Evolutionary conservation across 371 early-diverging fungal genomes (phyloP).

Genomic region (Batrachochytrium dendrobatidis): DNA sequence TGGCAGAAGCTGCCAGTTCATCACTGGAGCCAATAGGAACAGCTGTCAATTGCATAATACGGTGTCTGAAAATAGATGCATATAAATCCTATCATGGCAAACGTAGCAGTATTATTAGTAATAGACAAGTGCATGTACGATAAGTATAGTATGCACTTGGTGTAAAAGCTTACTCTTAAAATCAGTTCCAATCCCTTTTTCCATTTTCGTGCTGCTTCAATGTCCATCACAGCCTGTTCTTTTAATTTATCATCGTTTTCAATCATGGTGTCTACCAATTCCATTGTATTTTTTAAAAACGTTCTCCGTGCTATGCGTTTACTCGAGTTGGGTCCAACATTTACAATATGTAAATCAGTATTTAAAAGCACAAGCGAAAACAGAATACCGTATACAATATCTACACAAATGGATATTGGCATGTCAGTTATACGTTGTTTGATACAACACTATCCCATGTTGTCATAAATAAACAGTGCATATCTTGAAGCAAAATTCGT

Average conservation of each 20-base stretch:
- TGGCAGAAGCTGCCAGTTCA: too few species aligned
- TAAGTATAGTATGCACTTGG: neutral
- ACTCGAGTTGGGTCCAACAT: conserved; percentile 39
- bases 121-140: neutral
- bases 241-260: conserved; percentile 11
- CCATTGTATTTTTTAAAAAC: conserved; percentile 45
- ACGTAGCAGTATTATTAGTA: neutral
- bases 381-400: conserved; percentile 71
- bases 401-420: conserved; percentile 33
- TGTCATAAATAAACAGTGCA: neutral
- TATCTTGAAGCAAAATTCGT: neutral
- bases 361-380: conserved; percentile 83
- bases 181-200: conserved; percentile 15
- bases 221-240: conserved; percentile 4
- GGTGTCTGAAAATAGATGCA: conserved; percentile 61
- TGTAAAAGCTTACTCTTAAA: conserved; percentile 9
- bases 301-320: conserved; percentile 42
- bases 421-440: conserved; percentile 6
- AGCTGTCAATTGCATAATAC: conserved; percentile 54
- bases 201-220: conserved; percentile 11
- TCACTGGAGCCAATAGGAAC: neutral
- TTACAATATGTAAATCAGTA: conserved; percentile 84
- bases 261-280: conserved; percentile 23
- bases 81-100: conserved; percentile 56
- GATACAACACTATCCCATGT: neutral